These are phyloP conservation scores for Discostella pseudostelligera DNA, from an alignment of 108 stramenopile genomes.

Conservation along the genomic window DNA sequence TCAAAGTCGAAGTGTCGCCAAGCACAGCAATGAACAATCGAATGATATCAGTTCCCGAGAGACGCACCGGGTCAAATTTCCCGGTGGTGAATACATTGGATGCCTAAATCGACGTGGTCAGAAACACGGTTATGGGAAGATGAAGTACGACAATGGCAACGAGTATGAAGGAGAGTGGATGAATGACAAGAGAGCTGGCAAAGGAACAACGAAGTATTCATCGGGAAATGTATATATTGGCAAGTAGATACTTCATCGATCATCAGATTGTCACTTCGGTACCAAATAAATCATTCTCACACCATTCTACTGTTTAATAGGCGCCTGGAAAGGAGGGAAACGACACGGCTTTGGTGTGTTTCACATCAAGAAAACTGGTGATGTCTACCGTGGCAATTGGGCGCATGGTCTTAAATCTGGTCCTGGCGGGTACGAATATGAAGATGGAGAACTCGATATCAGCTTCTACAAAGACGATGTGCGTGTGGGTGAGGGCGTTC, in stretches of 20 bases:
- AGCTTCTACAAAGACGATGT: slow-evolving; percentile 36
- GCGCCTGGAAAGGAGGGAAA: slow-evolving; percentile 33
- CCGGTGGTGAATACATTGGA: slow-evolving; percentile 36
- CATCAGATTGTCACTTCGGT: background rate
- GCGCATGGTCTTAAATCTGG: slow-evolving; percentile 31
- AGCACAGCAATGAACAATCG: background rate
- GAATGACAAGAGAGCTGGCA: slow-evolving; percentile 31
- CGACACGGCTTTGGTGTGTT: slow-evolving; percentile 40
- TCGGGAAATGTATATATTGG: slow-evolving; percentile 29
- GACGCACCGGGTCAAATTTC: slow-evolving; percentile 21
- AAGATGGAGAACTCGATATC: slow-evolving; percentile 38
- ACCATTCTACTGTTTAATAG: background rate
- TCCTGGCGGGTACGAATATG: slow-evolving; percentile 38
- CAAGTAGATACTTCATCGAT: slow-evolving; percentile 5
- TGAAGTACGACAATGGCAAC: slow-evolving; percentile 36
- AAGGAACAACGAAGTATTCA: slow-evolving; percentile 25
- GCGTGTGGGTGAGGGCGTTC: slow-evolving; percentile 35
- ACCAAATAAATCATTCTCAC: slow-evolving; percentile 1
- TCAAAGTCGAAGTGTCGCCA: background rate
- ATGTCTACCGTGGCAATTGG: slow-evolving; percentile 38
- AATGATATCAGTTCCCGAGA: background rate
- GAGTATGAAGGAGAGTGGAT: slow-evolving; percentile 26
- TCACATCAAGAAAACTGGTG: slow-evolving; percentile 40
- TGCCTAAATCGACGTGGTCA: slow-evolving; percentile 20
- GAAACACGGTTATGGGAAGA: slow-evolving; percentile 26